These are phyloP conservation scores for Hippophae gyantsensis DNA, from an alignment of 306 rosid species.

Conservation along the genomic window DNA sequence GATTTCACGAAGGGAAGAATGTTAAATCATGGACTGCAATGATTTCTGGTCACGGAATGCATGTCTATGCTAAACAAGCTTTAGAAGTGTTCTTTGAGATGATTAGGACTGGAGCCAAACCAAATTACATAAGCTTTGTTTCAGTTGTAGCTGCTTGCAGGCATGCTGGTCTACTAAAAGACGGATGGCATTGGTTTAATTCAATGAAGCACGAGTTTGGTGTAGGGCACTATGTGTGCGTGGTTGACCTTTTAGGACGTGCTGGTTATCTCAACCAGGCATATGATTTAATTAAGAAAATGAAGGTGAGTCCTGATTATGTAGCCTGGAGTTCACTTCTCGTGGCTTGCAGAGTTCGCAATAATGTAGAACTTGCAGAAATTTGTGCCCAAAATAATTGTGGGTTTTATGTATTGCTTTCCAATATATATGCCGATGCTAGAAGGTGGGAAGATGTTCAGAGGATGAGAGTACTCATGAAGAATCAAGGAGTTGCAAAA, in stretches of 20 bases:
- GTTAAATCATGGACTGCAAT: constrained; percentile 19
- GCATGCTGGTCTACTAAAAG: constrained; percentile 15
- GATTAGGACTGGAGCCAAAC: constrained; percentile 13
- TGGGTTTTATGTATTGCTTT: constrained; percentile 61
- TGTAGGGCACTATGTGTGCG: constrained; percentile 22
- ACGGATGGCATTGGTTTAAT: constrained; percentile 15
- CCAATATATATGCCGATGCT: constrained; percentile 74
- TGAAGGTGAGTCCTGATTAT: constrained; percentile 15
- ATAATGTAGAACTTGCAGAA: constrained; percentile 20
- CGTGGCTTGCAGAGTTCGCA: constrained; percentile 19
- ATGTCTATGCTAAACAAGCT: constrained; percentile 21
- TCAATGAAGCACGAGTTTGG: constrained; percentile 16
- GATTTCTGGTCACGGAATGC: constrained; percentile 18
- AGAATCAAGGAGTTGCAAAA: constrained; percentile 43
- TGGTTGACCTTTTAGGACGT: constrained; percentile 24
- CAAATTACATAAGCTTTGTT: constrained; percentile 15
- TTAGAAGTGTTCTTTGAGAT: constrained; percentile 17
- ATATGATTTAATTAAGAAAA: constrained; percentile 13
- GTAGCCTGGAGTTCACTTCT: constrained; percentile 22
- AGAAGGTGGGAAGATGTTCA: constrained; percentile 65
- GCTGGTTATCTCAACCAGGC: constrained; percentile 16
- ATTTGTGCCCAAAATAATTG: constrained; percentile 47
- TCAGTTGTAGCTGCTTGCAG: constrained; percentile 19
- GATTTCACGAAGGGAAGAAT: constrained; percentile 16
- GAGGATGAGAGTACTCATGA: constrained; percentile 54